Evolutionary conservation across 2,329 filamentous ascomycete genomes (phyloP).

Genomic region (Exophiala sideris): DNA sequence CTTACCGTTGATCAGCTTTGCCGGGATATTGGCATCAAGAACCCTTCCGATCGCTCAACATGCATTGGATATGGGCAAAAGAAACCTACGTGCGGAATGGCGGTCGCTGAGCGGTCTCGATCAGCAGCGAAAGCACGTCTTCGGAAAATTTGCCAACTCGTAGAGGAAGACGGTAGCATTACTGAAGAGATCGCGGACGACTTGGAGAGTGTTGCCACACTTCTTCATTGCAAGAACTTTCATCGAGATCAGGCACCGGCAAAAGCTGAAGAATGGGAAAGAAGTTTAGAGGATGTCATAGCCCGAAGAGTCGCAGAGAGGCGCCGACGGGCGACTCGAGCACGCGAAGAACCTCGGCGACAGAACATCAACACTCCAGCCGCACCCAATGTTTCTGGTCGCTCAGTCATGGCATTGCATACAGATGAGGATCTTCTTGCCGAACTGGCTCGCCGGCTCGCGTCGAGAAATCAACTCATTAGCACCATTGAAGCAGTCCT

Average conservation of each 20-base stretch:
- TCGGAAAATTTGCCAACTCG: not conserved
- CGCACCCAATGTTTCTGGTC: no score
- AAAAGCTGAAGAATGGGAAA: not conserved
- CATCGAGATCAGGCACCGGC: conserved; percentile 1
- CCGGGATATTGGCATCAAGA: conserved; percentile 3
- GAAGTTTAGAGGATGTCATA: not conserved
- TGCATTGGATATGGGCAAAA: conserved; percentile 3
- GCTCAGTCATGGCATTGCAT: not conserved
- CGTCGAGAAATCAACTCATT: not conserved
- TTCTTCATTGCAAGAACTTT: not conserved
- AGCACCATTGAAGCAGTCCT: not conserved
- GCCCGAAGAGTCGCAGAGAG: not conserved
- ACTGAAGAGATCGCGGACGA: not conserved
- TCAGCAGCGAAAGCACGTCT: not conserved
- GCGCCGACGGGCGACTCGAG: no score
- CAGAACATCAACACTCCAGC: not conserved
- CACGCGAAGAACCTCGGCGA: no score
- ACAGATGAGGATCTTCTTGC: not conserved
- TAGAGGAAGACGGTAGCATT: not conserved
- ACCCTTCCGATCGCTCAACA: not conserved
- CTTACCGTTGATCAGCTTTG: not conserved
- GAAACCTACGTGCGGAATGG: not conserved
- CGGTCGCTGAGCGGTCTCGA: not conserved
- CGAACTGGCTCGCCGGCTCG: not conserved
- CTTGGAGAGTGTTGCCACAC: not conserved